Evolutionary conservation across 1,139 yeast species (phyloP).

Genomic region (Diutina siamensis): DNA sequence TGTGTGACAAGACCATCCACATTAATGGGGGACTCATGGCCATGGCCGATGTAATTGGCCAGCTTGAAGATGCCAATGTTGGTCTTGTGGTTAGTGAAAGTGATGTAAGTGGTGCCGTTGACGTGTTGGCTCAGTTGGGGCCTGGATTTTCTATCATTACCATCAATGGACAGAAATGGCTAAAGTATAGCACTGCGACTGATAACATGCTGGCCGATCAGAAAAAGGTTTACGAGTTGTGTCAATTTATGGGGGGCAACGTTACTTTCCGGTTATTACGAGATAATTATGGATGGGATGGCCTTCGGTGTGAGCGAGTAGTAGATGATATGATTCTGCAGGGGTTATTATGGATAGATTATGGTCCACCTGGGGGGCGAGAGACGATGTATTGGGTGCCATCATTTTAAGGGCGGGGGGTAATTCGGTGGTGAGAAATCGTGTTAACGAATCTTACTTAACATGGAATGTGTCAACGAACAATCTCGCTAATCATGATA

Average conservation of each 20-base stretch:
- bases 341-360: constrained; percentile 78
- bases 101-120: constrained; percentile 45
- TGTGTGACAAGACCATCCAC: constrained; percentile 58
- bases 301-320: constrained; percentile 46
- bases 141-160: constrained; percentile 25
- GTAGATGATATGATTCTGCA: constrained; percentile 69
- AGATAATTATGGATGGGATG: constrained; percentile 70
- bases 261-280: constrained; percentile 50
- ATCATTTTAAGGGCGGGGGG: neutral
- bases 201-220: constrained; percentile 44
- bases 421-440: too few relatives aligned
- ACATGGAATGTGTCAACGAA: too few relatives aligned
- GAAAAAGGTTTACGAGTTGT: constrained; percentile 55
- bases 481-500: too few relatives aligned
- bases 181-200: constrained; percentile 25
- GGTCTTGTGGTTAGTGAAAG: constrained; percentile 24
- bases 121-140: constrained; percentile 13
- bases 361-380: neutral
- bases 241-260: constrained; percentile 55
- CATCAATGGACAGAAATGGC: constrained; percentile 27
- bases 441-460: too few relatives aligned
- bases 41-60: constrained; percentile 41
- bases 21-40: constrained; percentile 74
- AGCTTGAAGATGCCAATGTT: constrained; percentile 16
- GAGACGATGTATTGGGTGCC: constrained; percentile 2